Base-by-base conservation (phyloP, 1,284 basidiomycete species). In the Leccinum fallax region DNA sequence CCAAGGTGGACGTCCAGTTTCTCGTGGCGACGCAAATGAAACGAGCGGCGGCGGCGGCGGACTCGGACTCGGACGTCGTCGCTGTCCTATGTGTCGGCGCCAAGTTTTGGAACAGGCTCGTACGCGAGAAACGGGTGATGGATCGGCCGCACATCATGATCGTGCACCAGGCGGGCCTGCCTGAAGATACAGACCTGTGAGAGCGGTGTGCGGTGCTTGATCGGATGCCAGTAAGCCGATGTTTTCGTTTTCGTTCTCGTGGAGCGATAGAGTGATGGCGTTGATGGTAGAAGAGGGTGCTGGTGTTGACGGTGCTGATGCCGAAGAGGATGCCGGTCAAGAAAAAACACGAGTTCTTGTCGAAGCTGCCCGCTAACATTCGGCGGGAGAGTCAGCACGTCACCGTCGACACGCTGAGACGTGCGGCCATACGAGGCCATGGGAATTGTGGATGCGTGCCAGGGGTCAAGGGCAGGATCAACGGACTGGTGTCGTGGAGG, bases 81-180 rank as follows among this genome's bases (percentile, higher is more conserved):
- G 68, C 71, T 26, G 66, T 76, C 6, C 59, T 72, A 0, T 57
- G 67, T 11, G 61, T 67, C 2, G 80, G 77, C 16, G 74, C 66
- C 57, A 52, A 63, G 6, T 82, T 93, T 63, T 90, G 88, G 82
- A 67, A 75, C 0, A 59, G 69, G 26, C 69, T 95, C 28, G 78
- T 82, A 3, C 81, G 94, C 26, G 7, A 28, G 26, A 28, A 28
- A 28, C 26, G 26, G 11, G 72, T 97, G 21, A 77, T 85, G 3
- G 68, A 74, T 11, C 76, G 81, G 5, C 95, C 96, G 1, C 97
- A 99, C 74, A 81, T 98, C 59, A 98, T 97, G 0, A 78, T 98
- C 58, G 87, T 91, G 8, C 97, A 99, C 74, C 76, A 78, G 64
- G 89, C 88, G 28, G 74, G 77, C 26, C 78, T 90, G 4, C 80